These are phyloP conservation scores for Neohortaea acidophila DNA, from an alignment of 495 filamentous ascomycete genomes.

Conservation along the genomic window DNA sequence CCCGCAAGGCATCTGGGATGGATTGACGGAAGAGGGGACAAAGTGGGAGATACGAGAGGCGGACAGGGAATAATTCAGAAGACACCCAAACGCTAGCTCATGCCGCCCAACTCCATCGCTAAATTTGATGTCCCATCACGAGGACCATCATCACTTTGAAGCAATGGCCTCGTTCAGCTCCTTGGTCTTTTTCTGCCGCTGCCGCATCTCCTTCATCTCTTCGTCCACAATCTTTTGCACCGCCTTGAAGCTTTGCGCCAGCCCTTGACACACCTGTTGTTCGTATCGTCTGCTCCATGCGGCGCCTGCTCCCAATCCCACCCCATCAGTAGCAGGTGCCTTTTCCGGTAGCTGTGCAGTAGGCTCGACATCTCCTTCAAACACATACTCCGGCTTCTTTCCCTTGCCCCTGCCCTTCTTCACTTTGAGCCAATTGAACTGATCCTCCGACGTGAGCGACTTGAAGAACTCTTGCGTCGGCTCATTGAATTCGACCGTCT, in stretches of 20 bases:
- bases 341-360: conserved; percentile 19
- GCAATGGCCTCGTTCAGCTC: conserved; percentile 12
- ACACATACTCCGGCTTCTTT: conserved; percentile 14
- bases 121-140: too few species aligned
- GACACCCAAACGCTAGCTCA: too few species aligned
- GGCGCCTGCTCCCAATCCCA: conserved; percentile 12
- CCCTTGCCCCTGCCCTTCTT: conserved; percentile 21
- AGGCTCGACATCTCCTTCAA: conserved; percentile 13
- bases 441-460: conserved; percentile 41
- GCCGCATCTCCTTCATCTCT: conserved; percentile 16
- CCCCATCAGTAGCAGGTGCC: not conserved
- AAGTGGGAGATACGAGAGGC: conserved; percentile 47
- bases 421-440: conserved; percentile 25
- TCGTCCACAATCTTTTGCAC: conserved; percentile 14
- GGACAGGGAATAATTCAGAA: too few species aligned
- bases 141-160: conserved; percentile 14
- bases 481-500: conserved; percentile 92
- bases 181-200: conserved; percentile 16
- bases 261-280: conserved; percentile 14
- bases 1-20: conserved; percentile 81
- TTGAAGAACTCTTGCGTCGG: conserved; percentile 82
- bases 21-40: conserved; percentile 43
- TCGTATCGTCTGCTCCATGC: conserved; percentile 17
- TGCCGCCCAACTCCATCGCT: too few species aligned
- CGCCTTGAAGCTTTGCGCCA: conserved; percentile 8